Evolutionary conservation across 495 filamentous ascomycete species (phyloP), one percentile per base, ranked within the genome.

Genomic region (Hyaloscypha hepaticicola): DNA sequence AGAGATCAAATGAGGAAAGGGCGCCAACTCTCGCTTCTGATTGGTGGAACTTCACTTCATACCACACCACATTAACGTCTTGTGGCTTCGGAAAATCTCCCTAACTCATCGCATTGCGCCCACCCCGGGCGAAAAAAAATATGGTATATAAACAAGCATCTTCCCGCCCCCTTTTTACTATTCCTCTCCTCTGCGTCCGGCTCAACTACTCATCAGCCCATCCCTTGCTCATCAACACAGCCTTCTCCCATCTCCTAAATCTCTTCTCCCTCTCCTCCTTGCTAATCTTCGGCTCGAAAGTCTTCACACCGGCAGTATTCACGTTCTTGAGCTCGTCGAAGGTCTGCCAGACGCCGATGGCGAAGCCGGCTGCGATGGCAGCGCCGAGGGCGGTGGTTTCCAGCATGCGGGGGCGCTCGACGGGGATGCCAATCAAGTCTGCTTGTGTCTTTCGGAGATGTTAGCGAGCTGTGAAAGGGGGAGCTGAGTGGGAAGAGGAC

Each of bases 371-470:
- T 22, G 93, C 93, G 67, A 97, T 94, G 31, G 93, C 93, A 14
- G 93, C 91, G 25, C 93, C 93, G 1, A 97, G 85, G 22, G 93
- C 89, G n/a, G 93, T 97, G 2, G 92, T 96, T 78, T 97, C 93
- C 58, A 91, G 89, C 93, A 97, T 97, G 34, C 83, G 82, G 1
- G 93, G 93, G 4, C 93, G 87, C 73, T 94, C 88, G 64, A 97
- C 87, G 33, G 87, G 89, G 70, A 97, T 96, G 70, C 87, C 86
- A 69, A 90, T 92, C 52, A 97, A 83, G 77, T 96, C 88, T 62
- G 93, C 90, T 83, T 97, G 93, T 5, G 91, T 92, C 84, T 96
- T 24, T 27, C 2, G 31, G n/a, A 25, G n/a, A 34, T 48, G 26
- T 45, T 16, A 45, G 38, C 3, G 11, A 45, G 38, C 14, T 11